Percentiles rank a stretch among this genome's conserved stretches.
These are phyloP conservation scores for Salix dunnii DNA, from an alignment of 345 rosid species.

Conservation along the genomic window DNA sequence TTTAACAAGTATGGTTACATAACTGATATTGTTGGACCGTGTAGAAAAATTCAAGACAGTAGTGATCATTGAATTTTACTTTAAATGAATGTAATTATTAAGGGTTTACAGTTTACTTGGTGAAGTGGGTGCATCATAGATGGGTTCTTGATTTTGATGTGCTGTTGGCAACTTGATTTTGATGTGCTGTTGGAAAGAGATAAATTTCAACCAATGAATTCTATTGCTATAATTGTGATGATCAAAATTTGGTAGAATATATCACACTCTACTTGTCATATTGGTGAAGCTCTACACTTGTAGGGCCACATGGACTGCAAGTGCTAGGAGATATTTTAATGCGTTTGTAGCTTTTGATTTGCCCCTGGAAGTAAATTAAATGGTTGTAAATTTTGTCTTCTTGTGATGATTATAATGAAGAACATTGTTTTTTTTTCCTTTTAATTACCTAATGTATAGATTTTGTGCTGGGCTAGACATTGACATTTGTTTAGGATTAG, in stretches of 20 bases:
- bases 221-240: background rate
- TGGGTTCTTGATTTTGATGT: background rate
- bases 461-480: background rate
- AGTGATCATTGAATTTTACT: background rate
- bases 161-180: background rate
- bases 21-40: no score
- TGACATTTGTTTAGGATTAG: background rate
- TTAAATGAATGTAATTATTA: background rate
- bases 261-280: background rate
- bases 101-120: background rate
- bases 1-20: no score
- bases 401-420: background rate
- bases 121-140: background rate
- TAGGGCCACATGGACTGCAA: background rate
- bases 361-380: background rate
- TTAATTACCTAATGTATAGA: background rate
- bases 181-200: background rate
- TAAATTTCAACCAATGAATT: background rate
- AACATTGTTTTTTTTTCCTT: background rate
- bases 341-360: background rate
- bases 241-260: background rate
- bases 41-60: no score
- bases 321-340: background rate
- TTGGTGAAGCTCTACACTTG: background rate
- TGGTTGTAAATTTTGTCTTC: background rate